Conservation (phyloP, 305 asterid species). For the Solanum hybrid region DNA sequence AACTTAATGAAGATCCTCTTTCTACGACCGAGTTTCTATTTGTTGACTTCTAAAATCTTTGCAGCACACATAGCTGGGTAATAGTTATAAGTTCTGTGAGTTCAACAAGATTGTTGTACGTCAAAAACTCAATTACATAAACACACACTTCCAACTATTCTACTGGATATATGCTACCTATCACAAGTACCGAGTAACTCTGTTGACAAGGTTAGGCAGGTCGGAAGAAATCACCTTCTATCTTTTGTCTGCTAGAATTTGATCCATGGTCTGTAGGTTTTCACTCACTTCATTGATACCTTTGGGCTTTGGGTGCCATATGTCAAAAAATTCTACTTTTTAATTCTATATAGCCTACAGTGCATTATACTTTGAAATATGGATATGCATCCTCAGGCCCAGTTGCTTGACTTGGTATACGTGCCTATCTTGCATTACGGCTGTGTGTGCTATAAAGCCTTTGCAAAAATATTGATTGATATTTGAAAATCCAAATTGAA, state of each 20-base stretch:
- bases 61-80: not conserved
- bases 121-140: not conserved
- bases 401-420: not conserved
- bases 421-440: not conserved
- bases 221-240: not conserved
- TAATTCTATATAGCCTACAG: not conserved
- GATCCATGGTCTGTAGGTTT: not conserved
- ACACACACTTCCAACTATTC: not conserved
- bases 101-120: not conserved
- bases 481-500: not conserved
- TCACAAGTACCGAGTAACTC: not conserved
- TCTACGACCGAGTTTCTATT: not conserved
- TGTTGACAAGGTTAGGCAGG: not conserved
- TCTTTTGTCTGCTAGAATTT: not conserved
- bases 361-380: not conserved
- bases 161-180: not conserved
- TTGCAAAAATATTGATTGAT: not conserved
- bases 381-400: not conserved
- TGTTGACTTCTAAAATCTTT: not conserved
- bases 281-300: not conserved
- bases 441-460: not conserved
- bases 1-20: not conserved
- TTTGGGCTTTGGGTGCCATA: not conserved
- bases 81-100: not conserved
- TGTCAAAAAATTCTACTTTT: not conserved